Conservation (phyloP, 805 yeast species). For the Candida awuae region DNA sequence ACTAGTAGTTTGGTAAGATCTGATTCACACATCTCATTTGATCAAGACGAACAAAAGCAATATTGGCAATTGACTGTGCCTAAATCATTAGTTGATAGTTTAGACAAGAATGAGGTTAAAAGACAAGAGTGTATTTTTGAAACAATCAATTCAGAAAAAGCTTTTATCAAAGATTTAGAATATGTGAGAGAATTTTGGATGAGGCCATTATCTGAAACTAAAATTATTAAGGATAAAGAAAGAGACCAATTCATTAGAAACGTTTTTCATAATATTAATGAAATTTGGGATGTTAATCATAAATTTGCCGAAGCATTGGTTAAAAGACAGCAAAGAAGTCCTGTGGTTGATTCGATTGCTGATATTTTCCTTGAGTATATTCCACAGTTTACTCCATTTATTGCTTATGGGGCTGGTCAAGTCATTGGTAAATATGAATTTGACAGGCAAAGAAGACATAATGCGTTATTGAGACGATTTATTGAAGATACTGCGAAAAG, state of each 20-base stretch:
- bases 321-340: conserved; percentile 75
- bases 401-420: conserved; percentile 88
- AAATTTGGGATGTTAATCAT: conserved; percentile 74
- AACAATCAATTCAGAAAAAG: conserved; percentile 86
- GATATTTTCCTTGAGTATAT: conserved; percentile 81
- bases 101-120: conserved; percentile 79
- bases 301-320: conserved; percentile 84
- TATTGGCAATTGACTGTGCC: conserved; percentile 94
- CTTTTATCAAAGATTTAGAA: conserved; percentile 90
- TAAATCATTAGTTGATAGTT: conserved; percentile 61
- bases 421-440: conserved; percentile 92
- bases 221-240: conserved; percentile 80
- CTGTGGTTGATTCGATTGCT: conserved; percentile 78
- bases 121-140: conserved; percentile 95
- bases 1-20: conserved; percentile 77
- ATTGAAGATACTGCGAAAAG: conserved; percentile 83
- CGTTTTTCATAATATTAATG: conserved; percentile 85
- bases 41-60: conserved; percentile 71
- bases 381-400: conserved; percentile 85
- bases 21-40: conserved; percentile 60
- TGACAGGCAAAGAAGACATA: conserved; percentile 86
- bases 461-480: conserved; percentile 86
- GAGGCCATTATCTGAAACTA: conserved; percentile 78
- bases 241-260: conserved; percentile 86
- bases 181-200: conserved; percentile 91